phyloP scores from a whole-genome alignment of 1,284 basidiomycete genomes.

The Xerocomus nothofagi region DNA sequence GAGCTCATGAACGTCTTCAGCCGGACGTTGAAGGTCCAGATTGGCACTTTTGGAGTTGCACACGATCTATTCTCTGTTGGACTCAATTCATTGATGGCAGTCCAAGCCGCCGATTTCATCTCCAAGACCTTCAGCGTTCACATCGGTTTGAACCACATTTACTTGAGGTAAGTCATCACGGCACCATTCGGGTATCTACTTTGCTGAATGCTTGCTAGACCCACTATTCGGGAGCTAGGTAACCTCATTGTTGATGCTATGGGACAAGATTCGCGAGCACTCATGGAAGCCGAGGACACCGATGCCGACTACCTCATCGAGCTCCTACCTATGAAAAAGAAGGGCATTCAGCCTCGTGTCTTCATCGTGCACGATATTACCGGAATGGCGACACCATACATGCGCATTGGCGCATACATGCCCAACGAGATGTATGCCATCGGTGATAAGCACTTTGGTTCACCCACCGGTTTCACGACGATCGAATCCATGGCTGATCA shows the following conservation, averaged over 20 bases:
- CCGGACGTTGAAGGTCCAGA: constrained; percentile 22
- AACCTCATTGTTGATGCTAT: constrained; percentile 29
- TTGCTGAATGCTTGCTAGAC: constrained; percentile 13
- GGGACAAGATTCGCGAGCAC: constrained; percentile 27
- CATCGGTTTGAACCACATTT: constrained; percentile 31
- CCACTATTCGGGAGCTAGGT: constrained; percentile 28
- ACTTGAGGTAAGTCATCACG: constrained; percentile 24
- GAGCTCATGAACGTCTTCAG: constrained; percentile 30
- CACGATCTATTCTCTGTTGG: constrained; percentile 33
- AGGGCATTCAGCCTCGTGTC: constrained; percentile 28
- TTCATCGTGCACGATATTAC: constrained; percentile 35
- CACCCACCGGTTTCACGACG: constrained; percentile 27
- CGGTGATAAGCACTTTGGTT: constrained; percentile 33
- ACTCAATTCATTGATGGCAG: constrained; percentile 33
- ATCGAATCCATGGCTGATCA: constrained; percentile 34
- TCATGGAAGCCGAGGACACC: constrained; percentile 31
- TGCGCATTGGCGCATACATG: constrained; percentile 35
- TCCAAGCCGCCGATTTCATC: constrained; percentile 31
- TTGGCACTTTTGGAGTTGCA: constrained; percentile 25
- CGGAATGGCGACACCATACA: constrained; percentile 34
- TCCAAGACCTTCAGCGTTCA: constrained; percentile 34
- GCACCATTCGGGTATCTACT: background rate
- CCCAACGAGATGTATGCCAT: constrained; percentile 36
- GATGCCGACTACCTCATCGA: constrained; percentile 30
- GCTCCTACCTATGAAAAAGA: constrained; percentile 33